Percentiles rank a stretch among this genome's conserved stretches.
Evolutionary conservation across 169 alveolate genomes (phyloP).

Genomic region (Pseudocohnilembus persalinus): DNA sequence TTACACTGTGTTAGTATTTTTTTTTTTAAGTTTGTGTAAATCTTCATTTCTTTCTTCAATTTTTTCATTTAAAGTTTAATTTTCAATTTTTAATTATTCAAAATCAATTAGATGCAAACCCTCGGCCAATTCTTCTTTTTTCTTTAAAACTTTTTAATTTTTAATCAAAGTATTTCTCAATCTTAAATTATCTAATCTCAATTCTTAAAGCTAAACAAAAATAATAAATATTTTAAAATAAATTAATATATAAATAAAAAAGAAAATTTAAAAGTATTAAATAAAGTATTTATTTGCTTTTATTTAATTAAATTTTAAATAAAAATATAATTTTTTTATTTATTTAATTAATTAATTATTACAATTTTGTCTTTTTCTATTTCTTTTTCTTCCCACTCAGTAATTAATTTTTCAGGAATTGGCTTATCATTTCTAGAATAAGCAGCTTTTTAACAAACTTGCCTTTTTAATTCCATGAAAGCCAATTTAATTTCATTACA

Average conservation of each 20-base stretch:
- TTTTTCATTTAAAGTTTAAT: constrained; percentile 92
- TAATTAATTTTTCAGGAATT: constrained; percentile 52
- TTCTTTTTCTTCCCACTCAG: constrained; percentile 58
- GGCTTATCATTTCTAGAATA: constrained; percentile 79
- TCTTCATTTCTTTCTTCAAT: constrained; percentile 93
- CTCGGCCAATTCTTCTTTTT: constrained; percentile 91
- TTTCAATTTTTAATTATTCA: constrained; percentile 94
- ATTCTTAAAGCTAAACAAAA: constrained; percentile 52
- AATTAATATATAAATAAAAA: too few species aligned
- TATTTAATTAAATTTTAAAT: background rate
- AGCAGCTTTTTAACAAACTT: constrained; percentile 83
- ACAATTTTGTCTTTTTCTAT: constrained; percentile 57
- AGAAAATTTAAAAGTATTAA: constrained; percentile 26
- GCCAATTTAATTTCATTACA: constrained; percentile 76
- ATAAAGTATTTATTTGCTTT: background rate
- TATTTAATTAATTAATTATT: background rate
- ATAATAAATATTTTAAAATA: too few species aligned
- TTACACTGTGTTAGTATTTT: constrained; percentile 84
- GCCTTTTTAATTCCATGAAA: constrained; percentile 78
- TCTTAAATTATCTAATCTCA: constrained; percentile 84
- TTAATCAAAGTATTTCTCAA: constrained; percentile 85
- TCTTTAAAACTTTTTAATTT: constrained; percentile 83
- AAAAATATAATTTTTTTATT: background rate
- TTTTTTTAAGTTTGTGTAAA: constrained; percentile 86
- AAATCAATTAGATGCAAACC: constrained; percentile 93